phyloP scores from a whole-genome alignment of 805 yeast genomes.

The Priceomyces castillae region DNA sequence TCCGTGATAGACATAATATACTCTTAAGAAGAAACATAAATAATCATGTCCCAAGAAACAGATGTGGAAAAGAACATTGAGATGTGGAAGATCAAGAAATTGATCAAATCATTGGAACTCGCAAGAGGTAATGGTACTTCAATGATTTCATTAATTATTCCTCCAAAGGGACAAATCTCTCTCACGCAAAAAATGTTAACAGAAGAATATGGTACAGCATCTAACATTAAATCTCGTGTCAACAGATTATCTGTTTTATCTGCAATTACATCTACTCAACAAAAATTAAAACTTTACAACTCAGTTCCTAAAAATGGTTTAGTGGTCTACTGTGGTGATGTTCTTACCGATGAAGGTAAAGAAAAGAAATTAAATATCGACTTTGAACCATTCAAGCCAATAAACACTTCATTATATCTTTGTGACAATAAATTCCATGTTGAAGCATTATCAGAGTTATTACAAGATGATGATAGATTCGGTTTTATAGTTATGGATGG shows the following conservation, averaged over 20 bases:
- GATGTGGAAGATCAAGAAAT: conserved; percentile 98
- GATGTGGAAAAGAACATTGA: conserved; percentile 92
- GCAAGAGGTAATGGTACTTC: conserved; percentile 99
- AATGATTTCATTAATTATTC: conserved; percentile 94
- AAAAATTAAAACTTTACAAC: conserved; percentile 85
- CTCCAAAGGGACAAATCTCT: conserved; percentile 93
- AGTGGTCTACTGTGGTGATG: conserved; percentile 98
- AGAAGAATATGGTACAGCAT: conserved; percentile 98
- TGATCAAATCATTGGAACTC: conserved; percentile 77
- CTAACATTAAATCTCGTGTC: conserved; percentile 96
- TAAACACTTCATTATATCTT: conserved; percentile 88
- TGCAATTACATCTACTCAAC: conserved; percentile 98
- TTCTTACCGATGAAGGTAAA: conserved; percentile 93
- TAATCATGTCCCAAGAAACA: conserved; percentile 37
- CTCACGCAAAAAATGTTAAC: conserved; percentile 86
- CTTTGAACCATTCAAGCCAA: conserved; percentile 98
- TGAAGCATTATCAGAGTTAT: conserved; percentile 89
- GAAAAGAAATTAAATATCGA: conserved; percentile 95
- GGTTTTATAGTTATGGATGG: conserved; percentile 99
- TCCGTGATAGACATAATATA: neutral
- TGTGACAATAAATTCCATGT: conserved; percentile 99
- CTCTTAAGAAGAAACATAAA: conserved; percentile 1
- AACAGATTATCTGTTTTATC: conserved; percentile 92
- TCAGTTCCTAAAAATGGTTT: conserved; percentile 92
- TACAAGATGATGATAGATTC: conserved; percentile 93